Base-by-base conservation (phyloP, 2,329 filamentous ascomycete species). In the Colletotrichum orchidophilum region DNA sequence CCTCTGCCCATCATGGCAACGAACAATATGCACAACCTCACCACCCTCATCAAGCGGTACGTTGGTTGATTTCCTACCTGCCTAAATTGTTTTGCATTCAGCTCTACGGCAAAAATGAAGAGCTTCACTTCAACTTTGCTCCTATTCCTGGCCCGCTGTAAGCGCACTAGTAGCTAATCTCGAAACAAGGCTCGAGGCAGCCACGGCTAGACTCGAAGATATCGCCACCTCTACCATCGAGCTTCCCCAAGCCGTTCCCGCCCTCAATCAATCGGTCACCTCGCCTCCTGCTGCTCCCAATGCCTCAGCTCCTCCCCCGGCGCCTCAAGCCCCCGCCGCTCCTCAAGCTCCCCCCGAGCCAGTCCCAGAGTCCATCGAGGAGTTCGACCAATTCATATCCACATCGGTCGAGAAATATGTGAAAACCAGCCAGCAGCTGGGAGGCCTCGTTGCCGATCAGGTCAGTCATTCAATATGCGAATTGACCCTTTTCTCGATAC, bases 31-130 rank as follows among this genome's bases (percentile, higher is more conserved):
- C 92, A 98, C 84, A 98, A 97, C 81, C 86, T 99, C 74, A 97
- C 95, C 42, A 99, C 96, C 65, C 90, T 99, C 78, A 98, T 99
- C 86, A 99, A 99, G 89, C 91, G 96, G 96, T 98, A 89, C 77
- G 90, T 84, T 50, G 71, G 57, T 21, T 26, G 24, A 18, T 11
- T 46, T 13, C 12, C 8, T 24, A 33, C n/a, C 13, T 8, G 31
- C 66, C 27, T 63, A 59, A 66, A 73, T 71, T 71, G 68, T 50
- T 63, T 52, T 63, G 55, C 42, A 60, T 63, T 53, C 15, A 50
- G 11, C 26, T 29, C 5, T 12, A 35, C 11, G 29, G 50, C 8
- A 39, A 46, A 42, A 58, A 24, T 4, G 42, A 21, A 11, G 18
- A 21, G n/a, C 13, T 15, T 11, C 39, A 35, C n/a, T 39, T 49